Conservation (phyloP, 257 asterid genomes). For the Knoxia roxburghii region DNA sequence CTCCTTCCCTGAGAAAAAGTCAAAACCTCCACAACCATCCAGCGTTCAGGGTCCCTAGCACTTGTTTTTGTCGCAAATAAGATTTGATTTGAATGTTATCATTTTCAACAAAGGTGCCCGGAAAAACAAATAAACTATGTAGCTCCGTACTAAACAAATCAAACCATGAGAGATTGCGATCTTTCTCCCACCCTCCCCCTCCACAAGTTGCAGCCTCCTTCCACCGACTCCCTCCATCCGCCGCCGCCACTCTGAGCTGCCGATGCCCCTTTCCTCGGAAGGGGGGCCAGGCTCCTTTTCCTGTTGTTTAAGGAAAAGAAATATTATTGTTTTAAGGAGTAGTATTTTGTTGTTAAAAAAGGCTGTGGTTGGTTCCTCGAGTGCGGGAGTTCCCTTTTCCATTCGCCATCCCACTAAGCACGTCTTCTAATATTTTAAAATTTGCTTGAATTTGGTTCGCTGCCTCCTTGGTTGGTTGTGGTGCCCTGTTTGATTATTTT, state of each 20-base stretch:
- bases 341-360: no score
- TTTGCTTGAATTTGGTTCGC: no score
- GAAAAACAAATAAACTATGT: neutral
- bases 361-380: slow-evolving; percentile 45
- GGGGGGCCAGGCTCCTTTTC: slow-evolving; percentile 6
- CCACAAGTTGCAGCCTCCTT: slow-evolving; percentile 3
- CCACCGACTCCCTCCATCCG: slow-evolving; percentile 20
- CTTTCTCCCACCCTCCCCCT: slow-evolving; percentile 17
- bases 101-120: neutral
- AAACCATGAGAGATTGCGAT: slow-evolving; percentile 13
- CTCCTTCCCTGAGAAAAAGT: slow-evolving; percentile 6
- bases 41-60: slow-evolving; percentile 20
- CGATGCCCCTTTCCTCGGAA: neutral
- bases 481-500: no score
- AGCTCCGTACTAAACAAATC: slow-evolving; percentile 21
- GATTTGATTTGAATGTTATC: neutral
- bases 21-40: slow-evolving; percentile 21
- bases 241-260: slow-evolving; percentile 2
- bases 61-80: slow-evolving; percentile 21
- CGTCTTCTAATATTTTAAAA: neutral
- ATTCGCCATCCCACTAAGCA: slow-evolving; percentile 26
- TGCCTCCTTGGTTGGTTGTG: no score
- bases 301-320: slow-evolving; percentile 12
- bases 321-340: slow-evolving; percentile 31
- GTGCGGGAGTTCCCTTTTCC: slow-evolving; percentile 33